phyloP scores from a whole-genome alignment of 179 eudicot genomes.

The Silene coronaria region DNA sequence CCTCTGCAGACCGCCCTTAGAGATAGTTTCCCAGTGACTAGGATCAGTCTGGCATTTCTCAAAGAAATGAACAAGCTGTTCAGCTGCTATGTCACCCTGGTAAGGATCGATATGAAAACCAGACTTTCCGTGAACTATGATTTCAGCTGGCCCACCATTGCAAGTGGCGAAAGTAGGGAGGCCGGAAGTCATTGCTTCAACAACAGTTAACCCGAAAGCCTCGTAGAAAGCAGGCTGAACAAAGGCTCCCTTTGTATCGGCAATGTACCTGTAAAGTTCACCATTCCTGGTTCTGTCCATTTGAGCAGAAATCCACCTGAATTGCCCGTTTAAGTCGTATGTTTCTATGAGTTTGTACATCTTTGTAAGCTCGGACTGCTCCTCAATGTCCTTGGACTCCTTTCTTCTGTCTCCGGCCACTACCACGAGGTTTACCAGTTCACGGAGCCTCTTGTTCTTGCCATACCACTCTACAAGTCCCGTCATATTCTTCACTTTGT shows the following conservation, averaged over 20 bases:
- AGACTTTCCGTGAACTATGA: constrained; percentile 35
- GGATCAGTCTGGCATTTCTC: constrained; percentile 33
- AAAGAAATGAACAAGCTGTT: constrained; percentile 32
- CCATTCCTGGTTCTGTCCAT: constrained; percentile 64
- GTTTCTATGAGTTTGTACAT: constrained; percentile 46
- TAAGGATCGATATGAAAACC: constrained; percentile 42
- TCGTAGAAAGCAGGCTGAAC: constrained; percentile 52
- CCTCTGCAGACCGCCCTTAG: constrained; percentile 33
- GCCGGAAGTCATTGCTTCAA: constrained; percentile 40
- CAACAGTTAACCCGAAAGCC: constrained; percentile 40
- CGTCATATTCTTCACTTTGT: constrained; percentile 73
- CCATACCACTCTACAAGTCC: constrained; percentile 83
- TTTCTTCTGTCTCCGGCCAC: constrained; percentile 77
- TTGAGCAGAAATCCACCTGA: constrained; percentile 81
- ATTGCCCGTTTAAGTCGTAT: constrained; percentile 49
- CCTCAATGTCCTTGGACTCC: constrained; percentile 77
- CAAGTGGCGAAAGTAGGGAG: constrained; percentile 39
- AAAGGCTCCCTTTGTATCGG: constrained; percentile 74
- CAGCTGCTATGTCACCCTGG: constrained; percentile 28
- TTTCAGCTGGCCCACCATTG: constrained; percentile 47
- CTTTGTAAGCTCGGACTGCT: constrained; percentile 66
- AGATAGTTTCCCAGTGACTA: constrained; percentile 32
- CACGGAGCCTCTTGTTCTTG: constrained; percentile 51
- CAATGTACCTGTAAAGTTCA: constrained; percentile 71
- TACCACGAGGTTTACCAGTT: constrained; percentile 75